phyloP scores from a whole-genome alignment of 2,329 filamentous ascomycete genomes.

The Fusarium globosum region DNA sequence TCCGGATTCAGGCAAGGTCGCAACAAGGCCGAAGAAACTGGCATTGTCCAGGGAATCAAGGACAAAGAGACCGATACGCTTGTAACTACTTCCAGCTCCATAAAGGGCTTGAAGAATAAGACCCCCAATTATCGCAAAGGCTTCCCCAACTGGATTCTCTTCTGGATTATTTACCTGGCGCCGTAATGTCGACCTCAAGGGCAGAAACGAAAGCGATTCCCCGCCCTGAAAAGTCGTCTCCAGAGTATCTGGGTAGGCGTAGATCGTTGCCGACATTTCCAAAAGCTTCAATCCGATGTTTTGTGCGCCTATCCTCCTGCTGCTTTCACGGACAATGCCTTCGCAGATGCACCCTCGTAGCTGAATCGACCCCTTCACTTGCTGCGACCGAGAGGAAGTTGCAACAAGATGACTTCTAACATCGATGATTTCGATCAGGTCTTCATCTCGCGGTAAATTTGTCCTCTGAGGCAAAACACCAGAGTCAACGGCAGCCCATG shows the following conservation, averaged over 20 bases:
- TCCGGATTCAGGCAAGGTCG: not conserved
- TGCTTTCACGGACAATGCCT: not conserved
- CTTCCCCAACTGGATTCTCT: not conserved
- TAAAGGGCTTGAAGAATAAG: not conserved
- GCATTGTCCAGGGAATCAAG: not conserved
- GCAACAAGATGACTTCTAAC: not conserved
- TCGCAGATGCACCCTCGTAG: not conserved
- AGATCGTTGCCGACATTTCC: not conserved
- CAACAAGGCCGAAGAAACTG: not conserved
- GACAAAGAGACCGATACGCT: not conserved
- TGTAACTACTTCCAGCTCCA: not conserved
- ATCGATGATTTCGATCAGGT: not conserved
- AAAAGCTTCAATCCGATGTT: fast-evolving
- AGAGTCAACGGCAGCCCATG: not conserved
- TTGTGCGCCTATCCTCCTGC: not conserved
- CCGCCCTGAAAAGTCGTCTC: not conserved
- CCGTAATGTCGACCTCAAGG: not conserved
- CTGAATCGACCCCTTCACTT: not conserved
- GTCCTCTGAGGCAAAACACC: not conserved
- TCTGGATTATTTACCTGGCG: no score
- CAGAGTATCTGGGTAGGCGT: not conserved
- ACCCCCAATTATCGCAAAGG: not conserved
- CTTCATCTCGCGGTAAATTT: not conserved
- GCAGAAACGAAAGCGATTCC: not conserved
- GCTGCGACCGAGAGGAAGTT: not conserved